These are phyloP conservation scores for Rosa persica DNA, from an alignment of 306 rosid genomes.

Conservation along the genomic window DNA sequence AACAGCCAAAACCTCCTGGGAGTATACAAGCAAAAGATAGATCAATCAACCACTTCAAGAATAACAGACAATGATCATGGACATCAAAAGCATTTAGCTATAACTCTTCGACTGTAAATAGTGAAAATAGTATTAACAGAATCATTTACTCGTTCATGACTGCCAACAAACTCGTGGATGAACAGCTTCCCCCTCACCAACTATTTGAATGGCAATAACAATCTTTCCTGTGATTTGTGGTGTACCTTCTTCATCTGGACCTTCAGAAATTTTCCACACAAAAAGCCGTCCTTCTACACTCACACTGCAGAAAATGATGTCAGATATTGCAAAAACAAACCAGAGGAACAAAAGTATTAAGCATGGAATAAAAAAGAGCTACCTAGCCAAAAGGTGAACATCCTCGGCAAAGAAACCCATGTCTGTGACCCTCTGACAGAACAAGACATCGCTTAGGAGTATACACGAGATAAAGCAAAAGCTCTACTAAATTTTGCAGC, in stretches of 20 bases:
- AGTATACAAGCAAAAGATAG: background rate
- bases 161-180: constrained; percentile 98
- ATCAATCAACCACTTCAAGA: constrained; percentile 11
- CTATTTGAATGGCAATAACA: constrained; percentile 70
- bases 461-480: background rate
- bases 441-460: constrained; percentile 17
- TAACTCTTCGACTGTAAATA: background rate
- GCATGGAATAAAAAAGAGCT: constrained; percentile 23
- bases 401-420: constrained; percentile 98
- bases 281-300: constrained; percentile 84
- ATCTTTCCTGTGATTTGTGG: constrained; percentile 82
- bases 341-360: background rate
- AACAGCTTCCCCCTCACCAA: constrained; percentile 69
- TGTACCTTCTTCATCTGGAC: constrained; percentile 90
- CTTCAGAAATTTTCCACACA: constrained; percentile 95
- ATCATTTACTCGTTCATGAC: constrained; percentile 83
- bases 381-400: constrained; percentile 98
- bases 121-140: background rate
- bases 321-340: constrained; percentile 19
- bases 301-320: constrained; percentile 62
- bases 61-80: background rate
- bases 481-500: background rate
- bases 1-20: too few species aligned
- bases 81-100: background rate
- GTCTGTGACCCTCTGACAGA: constrained; percentile 95